Percentiles rank a stretch among this genome's conserved stretches.
Conservation (phyloP, 257 asterid species). For the Scutellaria galericulata region DNA sequence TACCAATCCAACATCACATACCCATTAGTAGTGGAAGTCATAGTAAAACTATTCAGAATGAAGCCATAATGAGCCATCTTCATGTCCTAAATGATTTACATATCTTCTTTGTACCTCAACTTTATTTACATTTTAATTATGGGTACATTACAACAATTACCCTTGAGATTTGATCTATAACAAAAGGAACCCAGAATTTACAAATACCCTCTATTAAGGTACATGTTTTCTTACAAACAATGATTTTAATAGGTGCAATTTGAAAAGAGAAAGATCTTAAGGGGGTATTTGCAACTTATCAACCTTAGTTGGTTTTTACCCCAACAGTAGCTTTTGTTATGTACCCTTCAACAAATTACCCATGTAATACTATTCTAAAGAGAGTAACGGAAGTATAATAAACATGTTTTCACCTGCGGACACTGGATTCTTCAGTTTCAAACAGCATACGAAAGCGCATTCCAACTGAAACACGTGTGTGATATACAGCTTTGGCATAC, state of each 20-base stretch:
- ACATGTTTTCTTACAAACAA: no score
- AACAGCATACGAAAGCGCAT: conserved; percentile 98
- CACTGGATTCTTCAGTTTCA: conserved; percentile 99
- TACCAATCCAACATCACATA: not conserved
- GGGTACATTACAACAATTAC: not conserved
- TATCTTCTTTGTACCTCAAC: conserved; percentile 1
- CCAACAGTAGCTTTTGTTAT: no score
- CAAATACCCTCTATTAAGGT: not conserved
- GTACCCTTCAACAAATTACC: not conserved
- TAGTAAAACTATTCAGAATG: not conserved
- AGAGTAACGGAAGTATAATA: not conserved
- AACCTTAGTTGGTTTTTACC: no score
- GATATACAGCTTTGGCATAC: conserved; percentile 90
- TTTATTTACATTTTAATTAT: not conserved
- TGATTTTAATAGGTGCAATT: no score
- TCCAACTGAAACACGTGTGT: conserved; percentile 93
- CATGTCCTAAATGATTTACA: conserved; percentile 1
- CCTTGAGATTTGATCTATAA: not conserved
- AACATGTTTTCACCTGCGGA: conserved; percentile 70
- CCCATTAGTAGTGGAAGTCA: not conserved
- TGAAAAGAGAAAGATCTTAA: no score
- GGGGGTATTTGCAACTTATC: no score
- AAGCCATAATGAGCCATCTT: not conserved
- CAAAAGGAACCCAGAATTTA: not conserved
- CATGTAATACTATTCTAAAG: not conserved